Base-by-base conservation (phyloP, 2,329 filamentous ascomycete genomes). In the Aaosphaeria arxii region DNA sequence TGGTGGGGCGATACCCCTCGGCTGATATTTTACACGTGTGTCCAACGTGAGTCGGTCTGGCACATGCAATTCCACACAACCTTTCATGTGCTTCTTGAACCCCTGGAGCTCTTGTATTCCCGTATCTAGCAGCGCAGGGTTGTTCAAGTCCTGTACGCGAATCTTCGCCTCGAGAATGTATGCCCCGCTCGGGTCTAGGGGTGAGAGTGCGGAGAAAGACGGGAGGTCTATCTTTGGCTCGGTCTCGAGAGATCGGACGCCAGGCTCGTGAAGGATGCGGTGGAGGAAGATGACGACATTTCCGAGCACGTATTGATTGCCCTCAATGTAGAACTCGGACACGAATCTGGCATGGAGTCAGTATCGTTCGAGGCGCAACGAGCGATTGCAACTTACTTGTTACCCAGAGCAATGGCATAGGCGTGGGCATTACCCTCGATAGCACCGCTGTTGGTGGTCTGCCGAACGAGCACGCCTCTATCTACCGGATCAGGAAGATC, bases 31-130 rank as follows among this genome's bases (percentile, higher is more conserved):
- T 36, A 83, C 78, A 47, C 82, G 74, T 3, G 82, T 82, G 61
- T 86, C 82, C 52, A 86, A 67, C 29, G 78, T 72, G 43, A 86
- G 65, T 43, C 83, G 72, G 64, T 86, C 81, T 1, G 79, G 80
- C 41, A 79, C 74, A 42, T 76, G 73, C 55, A 86, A 61, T 44
- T 81, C 78, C 24, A 86, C 76, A 11, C 77, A 78, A 4, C 77
- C 77, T 56, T 77, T 81, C 66, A 86, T 72, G 48, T 74, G 71
- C 47, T 78, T 75, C 56, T 78, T 79, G 53, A 85, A 74, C 1
- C 64, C 70, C 54, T 79, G 70, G 39, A 86, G 60, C 59, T 85
- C 80, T 49, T 76, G 71, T 29, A 77, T 77, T 1, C 78, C 83
- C 30, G 69, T 68, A 44, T 79, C 78, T 56, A 82, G 73, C 13